A percentile compares a stretch with the other conserved stretches of the same genome.
Evolutionary conservation across 768 basidiomycete species (phyloP).

Genomic region (Mycena amicta): DNA sequence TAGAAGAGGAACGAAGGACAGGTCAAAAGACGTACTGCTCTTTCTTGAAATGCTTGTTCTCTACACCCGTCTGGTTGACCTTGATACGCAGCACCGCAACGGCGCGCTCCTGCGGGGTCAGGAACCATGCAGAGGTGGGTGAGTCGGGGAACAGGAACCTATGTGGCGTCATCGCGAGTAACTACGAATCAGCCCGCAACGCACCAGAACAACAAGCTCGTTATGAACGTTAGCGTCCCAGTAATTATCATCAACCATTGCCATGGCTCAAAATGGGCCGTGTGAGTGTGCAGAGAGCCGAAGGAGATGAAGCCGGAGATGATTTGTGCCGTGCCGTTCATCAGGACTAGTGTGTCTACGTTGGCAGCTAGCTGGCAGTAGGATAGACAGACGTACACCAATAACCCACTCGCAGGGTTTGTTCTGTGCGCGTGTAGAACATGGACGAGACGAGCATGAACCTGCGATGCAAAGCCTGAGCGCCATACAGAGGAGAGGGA

Average conservation of each 20-base stretch:
- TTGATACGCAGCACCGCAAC: constrained; percentile 57
- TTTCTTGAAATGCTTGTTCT: constrained; percentile 80
- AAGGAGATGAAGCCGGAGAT: constrained; percentile 55
- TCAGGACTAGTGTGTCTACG: constrained; percentile 51
- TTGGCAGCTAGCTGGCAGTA: not conserved
- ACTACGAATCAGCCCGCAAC: constrained; percentile 44
- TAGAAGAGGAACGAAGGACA: not conserved
- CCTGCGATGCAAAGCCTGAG: constrained; percentile 29
- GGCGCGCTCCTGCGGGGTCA: constrained; percentile 51
- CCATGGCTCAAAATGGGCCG: constrained; percentile 50
- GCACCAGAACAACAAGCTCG: constrained; percentile 48
- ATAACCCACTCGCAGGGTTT: constrained; percentile 71
- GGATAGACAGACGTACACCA: constrained; percentile 59
- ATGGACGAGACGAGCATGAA: constrained; percentile 81
- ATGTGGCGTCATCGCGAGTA: constrained; percentile 44
- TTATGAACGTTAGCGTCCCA: constrained; percentile 15
- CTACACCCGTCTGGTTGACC: constrained; percentile 81
- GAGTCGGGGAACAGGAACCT: constrained; percentile 65
- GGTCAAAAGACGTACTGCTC: constrained; percentile 59
- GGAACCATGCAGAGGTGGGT: constrained; percentile 62
- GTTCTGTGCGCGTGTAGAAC: constrained; percentile 81
- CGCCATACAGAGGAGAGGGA: not conserved
- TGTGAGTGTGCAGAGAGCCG: constrained; percentile 50
- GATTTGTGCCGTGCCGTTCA: constrained; percentile 73
- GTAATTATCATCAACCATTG: constrained; percentile 44